A percentile compares a stretch with the other conserved stretches of the same genome.
Evolutionary conservation across 768 basidiomycete species (phyloP).

Genomic region (Myochromella boudieri): DNA sequence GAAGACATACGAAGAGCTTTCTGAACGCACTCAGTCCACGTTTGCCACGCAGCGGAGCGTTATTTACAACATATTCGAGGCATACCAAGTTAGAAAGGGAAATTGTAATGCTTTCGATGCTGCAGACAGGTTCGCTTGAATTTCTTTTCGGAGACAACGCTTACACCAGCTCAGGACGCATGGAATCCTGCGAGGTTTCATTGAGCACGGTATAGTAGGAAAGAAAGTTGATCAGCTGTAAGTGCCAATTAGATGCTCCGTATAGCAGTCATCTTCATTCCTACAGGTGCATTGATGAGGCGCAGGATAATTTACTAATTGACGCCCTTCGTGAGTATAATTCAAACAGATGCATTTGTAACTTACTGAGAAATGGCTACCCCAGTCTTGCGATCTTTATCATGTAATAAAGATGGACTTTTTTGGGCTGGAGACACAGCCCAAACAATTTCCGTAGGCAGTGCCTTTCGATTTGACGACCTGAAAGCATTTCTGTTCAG

Average conservation of each 20-base stretch:
- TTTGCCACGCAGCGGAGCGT: conserved; percentile 49
- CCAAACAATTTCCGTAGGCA: conserved; percentile 73
- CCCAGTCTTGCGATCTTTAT: conserved; percentile 62
- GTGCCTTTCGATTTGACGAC: conserved; percentile 70
- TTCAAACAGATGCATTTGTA: background rate
- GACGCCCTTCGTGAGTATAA: conserved; percentile 52
- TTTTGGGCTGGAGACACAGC: conserved; percentile 85
- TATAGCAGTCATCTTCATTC: background rate
- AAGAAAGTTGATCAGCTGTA: conserved; percentile 57
- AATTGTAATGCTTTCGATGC: conserved; percentile 46
- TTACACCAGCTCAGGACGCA: conserved; percentile 44
- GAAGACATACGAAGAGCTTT: conserved; percentile 44
- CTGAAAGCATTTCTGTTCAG: conserved; percentile 66
- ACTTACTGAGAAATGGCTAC: background rate
- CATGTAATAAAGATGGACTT: conserved; percentile 61
- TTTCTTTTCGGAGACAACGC: background rate
- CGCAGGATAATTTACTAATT: conserved; percentile 69
- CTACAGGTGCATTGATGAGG: conserved; percentile 69
- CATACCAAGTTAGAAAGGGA: conserved; percentile 48
- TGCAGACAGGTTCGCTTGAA: conserved; percentile 53
- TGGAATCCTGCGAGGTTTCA: conserved; percentile 38
- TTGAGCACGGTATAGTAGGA: conserved; percentile 32
- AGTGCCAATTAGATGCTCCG: conserved; percentile 9
- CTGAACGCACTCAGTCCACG: conserved; percentile 50
- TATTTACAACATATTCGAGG: conserved; percentile 54